These are phyloP conservation scores for Citrus mangshanensis DNA, from an alignment of 345 rosid species.

Conservation along the genomic window DNA sequence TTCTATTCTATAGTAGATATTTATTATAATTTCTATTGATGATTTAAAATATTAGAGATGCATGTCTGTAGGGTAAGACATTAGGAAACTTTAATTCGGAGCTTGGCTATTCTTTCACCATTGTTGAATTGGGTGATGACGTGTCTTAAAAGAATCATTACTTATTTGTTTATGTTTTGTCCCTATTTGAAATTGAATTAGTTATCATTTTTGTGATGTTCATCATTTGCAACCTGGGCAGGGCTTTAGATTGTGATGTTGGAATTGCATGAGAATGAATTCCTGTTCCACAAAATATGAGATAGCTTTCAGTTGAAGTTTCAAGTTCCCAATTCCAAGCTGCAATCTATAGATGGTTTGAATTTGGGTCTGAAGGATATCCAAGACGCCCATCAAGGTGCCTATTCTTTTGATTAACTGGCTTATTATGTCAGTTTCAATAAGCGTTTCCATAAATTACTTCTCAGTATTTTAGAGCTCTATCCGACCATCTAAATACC, in stretches of 20 bases:
- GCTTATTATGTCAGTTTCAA: neutral
- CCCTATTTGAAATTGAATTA: neutral
- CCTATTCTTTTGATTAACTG: neutral
- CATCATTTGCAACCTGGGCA: neutral
- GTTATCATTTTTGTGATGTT: neutral
- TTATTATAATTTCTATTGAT: neutral
- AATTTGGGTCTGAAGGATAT: neutral
- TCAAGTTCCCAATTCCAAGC: neutral
- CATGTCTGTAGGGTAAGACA: neutral
- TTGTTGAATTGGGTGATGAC: neutral
- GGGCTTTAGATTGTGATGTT: neutral
- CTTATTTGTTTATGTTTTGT: neutral
- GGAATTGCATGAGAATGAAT: neutral
- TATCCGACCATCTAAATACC: conserved; percentile 64
- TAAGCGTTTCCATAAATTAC: neutral
- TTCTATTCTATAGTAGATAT: neutral
- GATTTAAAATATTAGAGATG: neutral
- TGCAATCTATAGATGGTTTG: neutral
- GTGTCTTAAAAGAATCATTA: neutral
- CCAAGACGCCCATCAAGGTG: neutral
- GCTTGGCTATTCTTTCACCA: neutral
- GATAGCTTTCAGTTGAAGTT: neutral
- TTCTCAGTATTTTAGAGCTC: conserved; percentile 32
- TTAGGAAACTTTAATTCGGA: neutral
- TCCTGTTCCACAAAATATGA: neutral